Evolutionary conservation across 345 rosid species (phyloP).

Genomic region (Eucalyptus microcorys): DNA sequence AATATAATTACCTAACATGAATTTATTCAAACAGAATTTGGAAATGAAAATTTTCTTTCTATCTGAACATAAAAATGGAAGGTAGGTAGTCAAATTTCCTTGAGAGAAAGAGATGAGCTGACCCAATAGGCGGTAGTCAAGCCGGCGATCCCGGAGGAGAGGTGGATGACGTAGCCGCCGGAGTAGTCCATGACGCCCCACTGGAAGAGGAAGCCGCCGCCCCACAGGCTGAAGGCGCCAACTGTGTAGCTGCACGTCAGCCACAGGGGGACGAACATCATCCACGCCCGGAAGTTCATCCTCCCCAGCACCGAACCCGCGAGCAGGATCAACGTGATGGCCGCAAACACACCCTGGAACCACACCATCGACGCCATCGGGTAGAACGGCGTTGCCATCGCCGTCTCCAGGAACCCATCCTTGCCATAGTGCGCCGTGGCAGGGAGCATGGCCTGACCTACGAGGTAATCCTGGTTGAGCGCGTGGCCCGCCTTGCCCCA

Average conservation of each 20-base stretch:
- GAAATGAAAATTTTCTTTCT: neutral
- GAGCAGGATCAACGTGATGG: slow-evolving; percentile 1
- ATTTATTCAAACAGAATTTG: neutral
- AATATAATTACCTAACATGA: neutral
- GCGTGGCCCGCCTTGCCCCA: slow-evolving; percentile 9
- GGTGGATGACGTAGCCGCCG: slow-evolving; percentile 11
- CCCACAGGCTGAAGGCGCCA: slow-evolving; percentile 9
- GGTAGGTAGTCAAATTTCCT: neutral
- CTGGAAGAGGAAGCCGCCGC: slow-evolving; percentile 8
- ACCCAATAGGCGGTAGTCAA: slow-evolving; percentile 4
- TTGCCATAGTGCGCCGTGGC: neutral
- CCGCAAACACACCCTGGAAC: slow-evolving; percentile 9
- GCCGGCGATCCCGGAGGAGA: slow-evolving; percentile 4
- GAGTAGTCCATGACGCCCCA: slow-evolving; percentile 13
- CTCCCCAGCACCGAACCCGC: slow-evolving; percentile 2
- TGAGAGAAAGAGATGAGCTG: neutral
- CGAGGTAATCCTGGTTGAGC: slow-evolving; percentile 1
- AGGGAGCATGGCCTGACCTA: neutral
- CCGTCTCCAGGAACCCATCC: neutral
- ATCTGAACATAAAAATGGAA: neutral
- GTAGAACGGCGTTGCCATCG: neutral
- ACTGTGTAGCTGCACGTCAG: slow-evolving; percentile 3
- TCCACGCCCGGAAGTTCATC: slow-evolving; percentile 11
- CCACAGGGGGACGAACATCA: slow-evolving; percentile 11
- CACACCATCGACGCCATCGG: slow-evolving; percentile 8